Evolutionary conservation across 2,329 filamentous ascomycete genomes (phyloP), one percentile per base, ranked within the genome.

Genomic region (Ascochyta lentis): DNA sequence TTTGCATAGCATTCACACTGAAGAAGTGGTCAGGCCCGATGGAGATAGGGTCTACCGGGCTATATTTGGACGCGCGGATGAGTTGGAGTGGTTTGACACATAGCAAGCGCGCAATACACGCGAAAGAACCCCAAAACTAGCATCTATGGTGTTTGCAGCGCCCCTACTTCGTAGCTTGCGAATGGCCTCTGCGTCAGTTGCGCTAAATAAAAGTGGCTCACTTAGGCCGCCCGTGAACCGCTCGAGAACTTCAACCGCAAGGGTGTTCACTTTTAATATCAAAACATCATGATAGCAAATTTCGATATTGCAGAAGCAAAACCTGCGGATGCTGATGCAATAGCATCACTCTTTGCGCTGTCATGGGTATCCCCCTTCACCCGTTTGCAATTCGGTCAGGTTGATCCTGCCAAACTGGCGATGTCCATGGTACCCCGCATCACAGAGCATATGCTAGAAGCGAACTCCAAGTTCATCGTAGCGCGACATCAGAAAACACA

Each of bases 81-180:
- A 38, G 47, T 50, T 74, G 37, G 68, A 72, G 50, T 74, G 70
- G 71, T 74, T 74, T 54, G 71, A 74, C 40, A 73, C 70, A 13
- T 74, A 50, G 40, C 2, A 34, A 50, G 40, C 10, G 12, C 23
- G 19, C 6, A 23, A 23, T 26, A 24, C 16, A n/a, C 2, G 24
- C 24, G 8, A 26, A 26, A 6, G 24, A 8, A 8, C 24, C 8
- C 24, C 6, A 8, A 26, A 8, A 6, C 8, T 6, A 31, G 13
- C 2, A 13, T 3, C 4, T 12, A 3, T 31, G 4, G 10, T 15
- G 4, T 31, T 31, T 10, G 29, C 29, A 31, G 29, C 29, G 10
- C 29, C 13, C 13, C 10, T 12, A 19, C 19, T 19, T 19, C 19
- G 19, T 19, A 31, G 27, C 7, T 12, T 29, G 27, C 9, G 9